Evolutionary conservation across 2,329 filamentous ascomycete genomes (phyloP), one percentile per base, ranked within the genome.

Genomic region (Madurella mycetomatis): DNA sequence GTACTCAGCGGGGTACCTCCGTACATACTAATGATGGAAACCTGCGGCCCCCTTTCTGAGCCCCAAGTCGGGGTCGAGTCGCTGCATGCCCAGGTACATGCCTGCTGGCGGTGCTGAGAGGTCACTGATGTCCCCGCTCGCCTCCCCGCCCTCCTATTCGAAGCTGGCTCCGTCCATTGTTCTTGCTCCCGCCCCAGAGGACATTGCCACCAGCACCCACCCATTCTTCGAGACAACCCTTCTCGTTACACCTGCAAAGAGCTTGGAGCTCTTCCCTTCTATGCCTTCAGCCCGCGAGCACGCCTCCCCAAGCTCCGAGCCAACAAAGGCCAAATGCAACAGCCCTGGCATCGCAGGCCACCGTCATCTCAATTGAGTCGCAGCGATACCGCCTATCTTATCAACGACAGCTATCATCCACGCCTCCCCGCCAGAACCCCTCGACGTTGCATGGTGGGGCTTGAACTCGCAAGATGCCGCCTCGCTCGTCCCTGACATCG

Each of bases 401-500:
- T 65, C 60, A 57, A 63, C 55, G 54, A 56, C 57, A 43, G 39
- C 51, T 48, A 51, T 56, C 59, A 49, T 59, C 50, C 55, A 44
- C 60, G 39, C 53, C 57, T 55, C 53, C 56, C 54, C 57, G 51
- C 56, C 59, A 51, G 47, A 48, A 37, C 59, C 54, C 52, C 46
- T 62, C 53, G 53, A 63, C 61, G 59, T 65, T 71, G 73, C 72
- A 79, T 83, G 81, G 80, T 80, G 76, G 78, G 77, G 73, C 78
- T 53, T 41, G 25, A 49, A 47, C 45, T 39, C 55, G 45, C 78
- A 80, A 80, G 75, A 96, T 96, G 92, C 91, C 92, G 76, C 90
- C 90, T 69, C 85, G 90, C 81, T 84, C 88, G 66, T 86, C 89
- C 63, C 80, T 95, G 69, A 94, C 89, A 60, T 90, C 88, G 69